Base-by-base conservation (phyloP, 164 flowering plant genomes). In the Euptelea pleiosperma region DNA sequence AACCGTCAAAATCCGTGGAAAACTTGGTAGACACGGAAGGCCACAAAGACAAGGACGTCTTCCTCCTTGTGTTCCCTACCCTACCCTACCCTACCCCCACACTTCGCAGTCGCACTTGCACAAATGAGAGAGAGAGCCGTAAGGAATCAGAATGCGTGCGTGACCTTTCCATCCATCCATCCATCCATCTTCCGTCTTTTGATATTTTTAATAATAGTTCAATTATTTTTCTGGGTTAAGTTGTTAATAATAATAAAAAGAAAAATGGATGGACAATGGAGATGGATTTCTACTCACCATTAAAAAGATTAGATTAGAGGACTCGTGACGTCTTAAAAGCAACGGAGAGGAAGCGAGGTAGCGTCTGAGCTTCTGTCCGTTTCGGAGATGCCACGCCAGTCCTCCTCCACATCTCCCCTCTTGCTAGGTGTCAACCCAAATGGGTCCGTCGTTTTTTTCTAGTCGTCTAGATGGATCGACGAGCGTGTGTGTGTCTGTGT, bases 71-170 rank as follows among this genome's bases (percentile, higher is more conserved):
- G 40, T 47, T 35, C 52, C 41, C 16, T 26, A 44, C 53, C 7
- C 19, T 8, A n/a, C n/a, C n/a, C n/a, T n/a, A n/a, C n/a, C n/a
- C n/a, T n/a, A n/a, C n/a, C n/a, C n/a, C n/a, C n/a, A n/a, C n/a
- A n/a, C n/a, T n/a, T n/a, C n/a, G n/a, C n/a, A n/a, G n/a, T n/a
- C n/a, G n/a, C n/a, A n/a, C n/a, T n/a, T n/a, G n/a, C n/a, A n/a
- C n/a, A n/a, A n/a, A n/a, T n/a, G n/a, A n/a, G n/a, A n/a, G n/a
- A 34, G 40, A 37, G 68, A 73, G 73, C 52, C 77, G 77, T 73
- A 51, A 47, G 73, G 77, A 73, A 69, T 73, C 77, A 58, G 73
- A 33, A 65, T 35, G 51, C 52, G 70, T 46, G 26, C 63, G 52
- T 34, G 44, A 30, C 46, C 55, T 52, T 31, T 47, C 37, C n/a